These are phyloP conservation scores for Carpinus fangiana DNA, from an alignment of 306 rosid genomes.

Conservation along the genomic window DNA sequence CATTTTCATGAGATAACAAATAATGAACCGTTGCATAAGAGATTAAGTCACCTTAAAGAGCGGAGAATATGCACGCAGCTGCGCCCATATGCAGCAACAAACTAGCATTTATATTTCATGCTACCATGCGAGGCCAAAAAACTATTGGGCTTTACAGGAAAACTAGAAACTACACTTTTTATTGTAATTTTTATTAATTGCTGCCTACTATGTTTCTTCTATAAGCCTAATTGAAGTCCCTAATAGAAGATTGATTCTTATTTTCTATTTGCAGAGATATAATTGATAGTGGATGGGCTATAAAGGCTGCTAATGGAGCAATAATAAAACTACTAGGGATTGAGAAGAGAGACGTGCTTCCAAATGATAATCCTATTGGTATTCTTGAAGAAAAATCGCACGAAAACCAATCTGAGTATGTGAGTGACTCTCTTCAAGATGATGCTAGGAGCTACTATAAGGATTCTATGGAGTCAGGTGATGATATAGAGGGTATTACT, in stretches of 20 bases:
- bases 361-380: slow-evolving; percentile 24
- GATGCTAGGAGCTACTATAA: slow-evolving; percentile 30
- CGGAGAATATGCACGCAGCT: background rate
- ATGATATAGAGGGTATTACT: slow-evolving; percentile 25
- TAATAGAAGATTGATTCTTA: slow-evolving; percentile 1
- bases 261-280: slow-evolving; percentile 42
- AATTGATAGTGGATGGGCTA: slow-evolving; percentile 47
- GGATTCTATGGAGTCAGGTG: slow-evolving; percentile 20
- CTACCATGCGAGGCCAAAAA: background rate
- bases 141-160: background rate
- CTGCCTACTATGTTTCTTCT: background rate
- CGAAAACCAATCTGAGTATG: slow-evolving; percentile 26
- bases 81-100: background rate
- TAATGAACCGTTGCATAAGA: background rate
- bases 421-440: slow-evolving; percentile 19
- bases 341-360: slow-evolving; percentile 41
- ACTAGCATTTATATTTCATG: background rate
- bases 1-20: background rate
- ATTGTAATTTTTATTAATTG: background rate
- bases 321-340: slow-evolving; percentile 57
- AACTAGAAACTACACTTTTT: background rate
- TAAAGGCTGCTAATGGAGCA: slow-evolving; percentile 44
- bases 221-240: background rate
- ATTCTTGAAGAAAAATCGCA: slow-evolving; percentile 29
- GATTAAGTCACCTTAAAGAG: background rate